phyloP scores from a whole-genome alignment of 2,329 filamentous ascomycete genomes.

The Venturia nashicola region DNA sequence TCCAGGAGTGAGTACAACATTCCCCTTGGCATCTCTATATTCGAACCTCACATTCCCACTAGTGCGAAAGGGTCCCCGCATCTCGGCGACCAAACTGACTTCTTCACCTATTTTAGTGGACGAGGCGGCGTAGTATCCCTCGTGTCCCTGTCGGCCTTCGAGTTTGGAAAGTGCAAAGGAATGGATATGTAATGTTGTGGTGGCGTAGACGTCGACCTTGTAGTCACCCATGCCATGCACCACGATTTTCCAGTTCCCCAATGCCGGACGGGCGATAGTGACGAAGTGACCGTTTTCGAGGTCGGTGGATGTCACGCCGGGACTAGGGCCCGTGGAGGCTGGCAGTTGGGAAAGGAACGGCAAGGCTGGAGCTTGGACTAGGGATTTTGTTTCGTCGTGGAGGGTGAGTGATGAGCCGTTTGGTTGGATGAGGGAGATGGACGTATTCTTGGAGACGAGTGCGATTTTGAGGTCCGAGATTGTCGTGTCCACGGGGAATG shows the following conservation, averaged over 20 bases:
- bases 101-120: background rate
- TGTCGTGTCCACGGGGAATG: background rate
- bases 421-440: background rate
- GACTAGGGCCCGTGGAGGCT: no score
- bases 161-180: background rate
- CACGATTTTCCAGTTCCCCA: background rate
- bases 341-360: no score
- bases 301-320: background rate
- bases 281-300: conserved; percentile 1
- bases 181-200: background rate
- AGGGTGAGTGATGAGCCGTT: background rate
- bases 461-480: background rate
- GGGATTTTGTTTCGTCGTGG: background rate
- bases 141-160: background rate
- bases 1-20: background rate
- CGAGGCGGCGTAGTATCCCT: background rate
- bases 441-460: background rate
- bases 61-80: background rate
- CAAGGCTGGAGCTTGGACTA: no score
- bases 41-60: background rate
- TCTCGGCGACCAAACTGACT: background rate
- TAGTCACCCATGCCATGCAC: background rate
- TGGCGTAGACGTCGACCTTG: background rate
- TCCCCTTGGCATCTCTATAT: background rate
- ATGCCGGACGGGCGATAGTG: background rate